Percentiles rank a stretch among this genome's conserved stretches.
Conservation (phyloP, 257 asterid genomes). For the Coffea canephora region DNA sequence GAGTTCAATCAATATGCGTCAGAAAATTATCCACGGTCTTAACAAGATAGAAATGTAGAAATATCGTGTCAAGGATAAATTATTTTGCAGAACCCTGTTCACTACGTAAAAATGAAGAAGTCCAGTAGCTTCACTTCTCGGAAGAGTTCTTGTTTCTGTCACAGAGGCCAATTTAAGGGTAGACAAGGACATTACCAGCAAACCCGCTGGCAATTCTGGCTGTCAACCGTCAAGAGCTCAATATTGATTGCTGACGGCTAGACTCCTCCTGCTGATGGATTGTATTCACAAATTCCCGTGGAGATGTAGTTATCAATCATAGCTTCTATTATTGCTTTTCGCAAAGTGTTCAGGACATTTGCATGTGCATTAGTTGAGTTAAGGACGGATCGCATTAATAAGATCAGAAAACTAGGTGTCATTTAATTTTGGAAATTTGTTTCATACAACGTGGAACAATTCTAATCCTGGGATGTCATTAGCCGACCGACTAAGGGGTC, state of each 20-base stretch:
- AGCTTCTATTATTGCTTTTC: too few species aligned
- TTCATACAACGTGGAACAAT: background rate
- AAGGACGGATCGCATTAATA: background rate
- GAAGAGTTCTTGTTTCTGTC: background rate
- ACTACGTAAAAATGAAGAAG: too few species aligned
- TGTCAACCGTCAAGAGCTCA: slow-evolving; percentile 9
- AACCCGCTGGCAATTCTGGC: slow-evolving; percentile 2
- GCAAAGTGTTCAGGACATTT: background rate
- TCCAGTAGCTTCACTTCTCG: background rate
- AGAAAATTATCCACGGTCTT: background rate
- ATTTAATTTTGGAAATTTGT: background rate
- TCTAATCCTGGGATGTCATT: background rate
- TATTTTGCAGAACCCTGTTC: background rate
- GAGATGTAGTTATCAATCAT: background rate
- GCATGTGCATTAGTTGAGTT: background rate
- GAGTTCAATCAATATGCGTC: background rate
- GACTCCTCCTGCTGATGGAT: background rate
- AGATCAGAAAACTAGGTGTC: background rate
- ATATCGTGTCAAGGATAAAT: background rate
- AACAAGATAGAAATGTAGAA: background rate
- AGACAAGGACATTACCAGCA: slow-evolving; percentile 4
- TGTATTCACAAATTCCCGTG: background rate
- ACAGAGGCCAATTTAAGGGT: background rate
- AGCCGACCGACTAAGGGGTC: background rate
- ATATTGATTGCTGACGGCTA: background rate